phyloP scores from a whole-genome alignment of 2,329 filamentous ascomycete genomes.

The Clarireedia hainanense region DNA sequence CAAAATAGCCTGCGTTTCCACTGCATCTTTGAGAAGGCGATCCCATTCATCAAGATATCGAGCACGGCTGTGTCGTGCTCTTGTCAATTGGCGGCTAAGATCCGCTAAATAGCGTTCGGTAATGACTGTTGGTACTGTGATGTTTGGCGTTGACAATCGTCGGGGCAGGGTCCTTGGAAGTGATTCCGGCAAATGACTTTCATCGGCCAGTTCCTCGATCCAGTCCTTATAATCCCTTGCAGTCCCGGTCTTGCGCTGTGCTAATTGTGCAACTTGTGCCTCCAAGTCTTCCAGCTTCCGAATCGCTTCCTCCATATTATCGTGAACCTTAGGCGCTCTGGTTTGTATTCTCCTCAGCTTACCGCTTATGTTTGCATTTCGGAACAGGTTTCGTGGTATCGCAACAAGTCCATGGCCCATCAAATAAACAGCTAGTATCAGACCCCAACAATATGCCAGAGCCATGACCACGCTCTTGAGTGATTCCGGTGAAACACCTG shows the following conservation, averaged over 20 bases:
- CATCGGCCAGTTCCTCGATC: constrained; percentile 89
- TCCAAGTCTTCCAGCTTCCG: constrained; percentile 75
- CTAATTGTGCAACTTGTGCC: constrained; percentile 69
- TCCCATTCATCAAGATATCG: constrained; percentile 85
- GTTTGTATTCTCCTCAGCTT: constrained; percentile 68
- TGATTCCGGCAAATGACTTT: constrained; percentile 60
- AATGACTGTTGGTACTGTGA: constrained; percentile 67
- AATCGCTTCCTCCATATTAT: constrained; percentile 79
- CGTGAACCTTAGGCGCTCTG: constrained; percentile 73
- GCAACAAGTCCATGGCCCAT: constrained; percentile 97
- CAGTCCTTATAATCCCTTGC: constrained; percentile 75
- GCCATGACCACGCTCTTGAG: constrained; percentile 88
- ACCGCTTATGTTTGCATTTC: constrained; percentile 68
- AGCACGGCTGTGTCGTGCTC: constrained; percentile 74
- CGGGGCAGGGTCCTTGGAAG: constrained; percentile 37
- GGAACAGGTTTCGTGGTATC: constrained; percentile 73
- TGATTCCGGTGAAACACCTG: constrained; percentile 62
- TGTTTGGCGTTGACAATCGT: constrained; percentile 35
- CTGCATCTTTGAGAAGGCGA: constrained; percentile 64
- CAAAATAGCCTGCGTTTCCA: constrained; percentile 70
- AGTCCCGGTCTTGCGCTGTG: constrained; percentile 71
- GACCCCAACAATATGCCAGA: constrained; percentile 86
- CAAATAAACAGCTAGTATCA: constrained; percentile 86
- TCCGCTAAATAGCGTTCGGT: constrained; percentile 92
- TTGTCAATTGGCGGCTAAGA: constrained; percentile 70